These are phyloP conservation scores for Fennellomyces sp. DNA, from an alignment of 371 early-diverging fungal species.

Conservation along the genomic window DNA sequence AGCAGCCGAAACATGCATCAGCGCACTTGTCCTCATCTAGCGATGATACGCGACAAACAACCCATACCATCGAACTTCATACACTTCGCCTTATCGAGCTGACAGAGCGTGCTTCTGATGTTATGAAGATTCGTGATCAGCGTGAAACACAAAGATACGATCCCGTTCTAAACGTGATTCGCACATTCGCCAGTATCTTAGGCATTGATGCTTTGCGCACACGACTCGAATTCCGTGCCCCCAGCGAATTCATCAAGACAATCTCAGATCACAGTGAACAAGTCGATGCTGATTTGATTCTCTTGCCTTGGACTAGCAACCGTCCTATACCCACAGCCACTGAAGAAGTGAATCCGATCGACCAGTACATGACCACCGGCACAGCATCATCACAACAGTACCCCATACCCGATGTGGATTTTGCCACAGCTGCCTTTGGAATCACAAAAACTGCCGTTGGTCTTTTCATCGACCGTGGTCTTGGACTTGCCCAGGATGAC, in stretches of 20 bases:
- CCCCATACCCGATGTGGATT: conserved; percentile 19
- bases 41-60: not conserved
- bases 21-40: not conserved
- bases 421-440: conserved; percentile 19
- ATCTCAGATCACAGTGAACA: conserved; percentile 15
- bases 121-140: conserved; percentile 72
- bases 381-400: not conserved
- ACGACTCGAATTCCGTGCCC: conserved; percentile 24
- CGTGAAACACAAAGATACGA: conserved; percentile 61
- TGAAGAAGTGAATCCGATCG: not conserved
- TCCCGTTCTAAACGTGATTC: conserved; percentile 74
- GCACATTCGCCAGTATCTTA: conserved; percentile 72
- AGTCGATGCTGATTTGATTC: conserved; percentile 29
- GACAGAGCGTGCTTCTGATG: conserved; percentile 70
- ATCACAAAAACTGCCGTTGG: conserved; percentile 29
- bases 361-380: not conserved
- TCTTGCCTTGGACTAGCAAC: conserved; percentile 27
- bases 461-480: conserved; percentile 77
- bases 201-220: conserved; percentile 43
- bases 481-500: conserved; percentile 39
- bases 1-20: conserved; percentile 16
- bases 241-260: conserved; percentile 22
- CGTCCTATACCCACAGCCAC: not conserved
- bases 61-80: conserved; percentile 23
- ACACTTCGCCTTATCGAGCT: conserved; percentile 74